Evolutionary conservation across 371 early-diverging fungal species (phyloP).

Genomic region (Mortierella sp.): DNA sequence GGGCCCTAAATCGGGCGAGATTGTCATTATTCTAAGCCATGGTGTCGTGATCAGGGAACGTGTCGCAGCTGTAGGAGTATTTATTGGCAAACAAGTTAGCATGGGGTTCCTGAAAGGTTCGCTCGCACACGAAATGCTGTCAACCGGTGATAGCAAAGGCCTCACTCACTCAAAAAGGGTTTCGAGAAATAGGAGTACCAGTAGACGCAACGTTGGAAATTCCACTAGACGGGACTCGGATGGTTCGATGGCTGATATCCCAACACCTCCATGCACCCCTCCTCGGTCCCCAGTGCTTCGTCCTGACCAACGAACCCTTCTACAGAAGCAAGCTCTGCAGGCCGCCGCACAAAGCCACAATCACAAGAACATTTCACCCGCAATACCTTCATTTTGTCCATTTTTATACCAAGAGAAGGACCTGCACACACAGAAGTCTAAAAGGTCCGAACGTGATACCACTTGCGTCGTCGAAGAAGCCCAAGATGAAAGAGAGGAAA

Average conservation of each 20-base stretch:
- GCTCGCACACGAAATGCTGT: conserved; percentile 41
- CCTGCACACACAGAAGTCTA: background rate
- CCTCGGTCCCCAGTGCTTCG: conserved; percentile 37
- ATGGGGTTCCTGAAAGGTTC: conserved; percentile 57
- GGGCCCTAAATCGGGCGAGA: conserved; percentile 32
- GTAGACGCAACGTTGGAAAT: background rate
- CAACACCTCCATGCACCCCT: conserved; percentile 51
- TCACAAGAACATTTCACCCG: no score
- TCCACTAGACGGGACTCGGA: background rate
- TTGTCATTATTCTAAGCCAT: conserved; percentile 32
- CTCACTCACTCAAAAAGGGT: background rate
- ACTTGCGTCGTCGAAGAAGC: background rate
- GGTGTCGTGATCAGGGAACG: conserved; percentile 38
- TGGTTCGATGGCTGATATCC: conserved; percentile 25
- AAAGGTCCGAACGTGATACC: background rate
- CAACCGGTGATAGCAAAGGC: conserved; percentile 13
- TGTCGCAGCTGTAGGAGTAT: conserved; percentile 52
- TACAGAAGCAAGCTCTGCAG: conserved; percentile 22
- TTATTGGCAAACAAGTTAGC: conserved; percentile 53
- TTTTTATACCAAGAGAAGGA: background rate
- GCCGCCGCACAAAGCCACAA: background rate
- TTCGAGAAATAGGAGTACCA: background rate
- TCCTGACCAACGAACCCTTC: conserved; percentile 11
- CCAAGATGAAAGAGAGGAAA: background rate
- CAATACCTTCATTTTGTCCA: no score